A percentile compares a stretch with the other conserved stretches of the same genome.
Conservation (phyloP, 371 early-diverging fungal genomes). For the Mortierella sp. region DNA sequence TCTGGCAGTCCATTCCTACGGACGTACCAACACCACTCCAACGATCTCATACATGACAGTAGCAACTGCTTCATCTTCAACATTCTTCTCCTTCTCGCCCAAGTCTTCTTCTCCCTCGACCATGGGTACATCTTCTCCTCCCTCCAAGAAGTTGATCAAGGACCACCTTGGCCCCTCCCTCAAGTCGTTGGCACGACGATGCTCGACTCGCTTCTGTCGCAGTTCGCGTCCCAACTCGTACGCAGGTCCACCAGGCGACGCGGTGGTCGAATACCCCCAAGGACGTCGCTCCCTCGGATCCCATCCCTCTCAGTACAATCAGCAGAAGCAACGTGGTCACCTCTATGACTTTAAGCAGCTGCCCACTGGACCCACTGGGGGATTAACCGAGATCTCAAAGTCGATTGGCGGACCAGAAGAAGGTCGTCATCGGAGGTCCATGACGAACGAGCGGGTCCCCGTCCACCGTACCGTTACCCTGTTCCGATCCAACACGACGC, state of each 20-base stretch:
- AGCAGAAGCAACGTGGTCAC: conserved; percentile 11
- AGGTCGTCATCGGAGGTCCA: neutral
- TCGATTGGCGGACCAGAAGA: neutral
- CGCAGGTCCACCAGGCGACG: neutral
- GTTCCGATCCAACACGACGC: conserved; percentile 24
- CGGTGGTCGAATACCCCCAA: neutral
- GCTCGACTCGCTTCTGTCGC: conserved; percentile 29
- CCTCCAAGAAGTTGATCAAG: conserved; percentile 26
- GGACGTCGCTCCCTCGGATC: conserved; percentile 14
- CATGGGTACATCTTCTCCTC: neutral
- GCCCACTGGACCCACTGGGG: conserved; percentile 29
- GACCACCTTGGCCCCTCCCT: conserved; percentile 27
- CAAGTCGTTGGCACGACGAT: conserved; percentile 32
- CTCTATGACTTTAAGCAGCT: conserved; percentile 46
- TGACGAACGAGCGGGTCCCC: conserved; percentile 9
- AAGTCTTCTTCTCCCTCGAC: neutral
- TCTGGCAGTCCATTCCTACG: conserved; percentile 2
- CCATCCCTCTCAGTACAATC: neutral
- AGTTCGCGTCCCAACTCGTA: conserved; percentile 23
- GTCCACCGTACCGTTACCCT: conserved; percentile 21
- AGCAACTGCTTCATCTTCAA: neutral
- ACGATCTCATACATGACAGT: neutral
- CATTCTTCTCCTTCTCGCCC: conserved; percentile 1
- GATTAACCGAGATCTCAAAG: conserved; percentile 26
- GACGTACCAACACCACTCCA: neutral